Conservation (phyloP, 192 early-diverging fungal genomes). For the Linnemannia hyalina region DNA sequence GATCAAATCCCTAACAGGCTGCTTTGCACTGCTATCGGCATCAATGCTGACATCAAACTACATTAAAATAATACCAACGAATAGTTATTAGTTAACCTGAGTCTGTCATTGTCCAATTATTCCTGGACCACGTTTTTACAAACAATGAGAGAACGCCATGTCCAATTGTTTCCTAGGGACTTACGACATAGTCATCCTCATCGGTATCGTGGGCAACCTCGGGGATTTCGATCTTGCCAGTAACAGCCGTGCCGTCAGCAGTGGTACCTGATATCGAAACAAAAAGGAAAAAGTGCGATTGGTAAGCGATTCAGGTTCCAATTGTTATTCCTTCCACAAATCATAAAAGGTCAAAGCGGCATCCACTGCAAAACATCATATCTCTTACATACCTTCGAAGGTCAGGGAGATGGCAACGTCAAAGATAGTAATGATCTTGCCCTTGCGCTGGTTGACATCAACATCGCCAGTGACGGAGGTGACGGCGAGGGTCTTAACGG, state of each 20-base stretch:
- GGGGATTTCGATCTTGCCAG: conserved; percentile 86
- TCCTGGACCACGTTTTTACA: not conserved
- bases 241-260: conserved; percentile 70
- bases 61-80: not conserved
- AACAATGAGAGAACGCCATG: not conserved
- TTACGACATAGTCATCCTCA: conserved; percentile 82
- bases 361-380: not conserved
- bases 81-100: not conserved
- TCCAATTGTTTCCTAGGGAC: not conserved
- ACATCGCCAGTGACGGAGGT: conserved; percentile 85
- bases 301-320: not conserved
- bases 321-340: not conserved
- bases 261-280: conserved; percentile 55
- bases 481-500: conserved; percentile 71
- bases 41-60: conserved; percentile 80
- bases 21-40: conserved; percentile 60
- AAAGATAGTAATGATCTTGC: conserved; percentile 94
- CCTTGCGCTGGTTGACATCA: conserved; percentile 96
- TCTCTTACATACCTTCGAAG: conserved; percentile 71
- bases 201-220: conserved; percentile 95
- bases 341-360: conserved; percentile 4
- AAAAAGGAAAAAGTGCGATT: not conserved
- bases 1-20: conserved; percentile 77
- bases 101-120: not conserved
- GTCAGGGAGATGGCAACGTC: conserved; percentile 84